Conservation (phyloP, 2,329 filamentous ascomycete species). For the Metarhizium guizhouense region DNA sequence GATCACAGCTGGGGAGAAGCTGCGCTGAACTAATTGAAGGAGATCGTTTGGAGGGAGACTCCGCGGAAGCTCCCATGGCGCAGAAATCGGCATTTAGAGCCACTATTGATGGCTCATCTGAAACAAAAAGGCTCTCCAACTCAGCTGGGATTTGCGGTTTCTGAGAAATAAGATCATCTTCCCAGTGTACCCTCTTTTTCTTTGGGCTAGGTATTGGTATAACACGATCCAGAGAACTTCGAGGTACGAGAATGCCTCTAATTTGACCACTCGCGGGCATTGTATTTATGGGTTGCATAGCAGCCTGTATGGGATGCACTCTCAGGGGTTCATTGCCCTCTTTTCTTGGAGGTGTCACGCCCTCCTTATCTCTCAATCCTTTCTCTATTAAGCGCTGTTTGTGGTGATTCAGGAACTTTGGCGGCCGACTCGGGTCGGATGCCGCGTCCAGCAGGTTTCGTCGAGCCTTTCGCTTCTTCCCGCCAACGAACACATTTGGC, state of each 20-base stretch:
- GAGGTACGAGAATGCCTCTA: not conserved
- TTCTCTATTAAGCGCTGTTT: slow-evolving; percentile 6
- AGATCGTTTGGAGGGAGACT: not conserved
- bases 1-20: not conserved
- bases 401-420: slow-evolving; percentile 27
- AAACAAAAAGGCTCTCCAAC: slow-evolving; percentile 4
- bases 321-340: not conserved
- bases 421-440: slow-evolving; percentile 29
- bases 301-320: not conserved
- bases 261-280: too few species aligned
- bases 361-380: slow-evolving; percentile 7
- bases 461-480: slow-evolving; percentile 29
- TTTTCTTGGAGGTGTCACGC: slow-evolving; percentile 2
- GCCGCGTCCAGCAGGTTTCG: slow-evolving; percentile 28
- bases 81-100: not conserved
- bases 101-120: not conserved
- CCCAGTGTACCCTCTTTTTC: slow-evolving; percentile 6
- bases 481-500: slow-evolving; percentile 37
- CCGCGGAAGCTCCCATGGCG: not conserved
- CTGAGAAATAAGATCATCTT: not conserved
- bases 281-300: not conserved
- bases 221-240: not conserved
- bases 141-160: not conserved
- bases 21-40: not conserved
- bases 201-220: not conserved